A percentile compares a stretch with the other conserved stretches of the same genome.
These are phyloP conservation scores for Parastagonospora avenae DNA, from an alignment of 2,329 filamentous ascomycete genomes.

Conservation along the genomic window DNA sequence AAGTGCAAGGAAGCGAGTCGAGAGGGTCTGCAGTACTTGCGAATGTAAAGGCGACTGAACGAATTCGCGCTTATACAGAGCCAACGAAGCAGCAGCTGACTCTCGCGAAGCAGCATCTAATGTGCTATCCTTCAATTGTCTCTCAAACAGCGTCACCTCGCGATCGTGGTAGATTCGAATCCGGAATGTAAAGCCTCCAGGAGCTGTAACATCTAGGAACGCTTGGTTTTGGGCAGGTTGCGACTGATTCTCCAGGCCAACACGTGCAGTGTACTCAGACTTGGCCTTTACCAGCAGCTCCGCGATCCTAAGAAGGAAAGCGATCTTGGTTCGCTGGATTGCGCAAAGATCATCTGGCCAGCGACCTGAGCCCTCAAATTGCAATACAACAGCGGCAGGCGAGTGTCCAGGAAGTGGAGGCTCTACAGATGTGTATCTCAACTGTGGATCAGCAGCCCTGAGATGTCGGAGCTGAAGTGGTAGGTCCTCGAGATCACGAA, in stretches of 20 bases:
- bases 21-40: slow-evolving; percentile 79
- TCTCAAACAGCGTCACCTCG: slow-evolving; percentile 79
- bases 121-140: slow-evolving; percentile 75
- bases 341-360: slow-evolving; percentile 93
- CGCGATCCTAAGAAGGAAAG: slow-evolving; percentile 77
- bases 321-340: slow-evolving; percentile 92
- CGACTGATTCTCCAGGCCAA: slow-evolving; percentile 80
- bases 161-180: slow-evolving; percentile 88
- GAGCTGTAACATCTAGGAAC: slow-evolving; percentile 81
- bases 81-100: slow-evolving; percentile 71
- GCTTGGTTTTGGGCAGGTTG: slow-evolving; percentile 74
- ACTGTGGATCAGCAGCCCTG: slow-evolving; percentile 70
- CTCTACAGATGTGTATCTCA: slow-evolving; percentile 73
- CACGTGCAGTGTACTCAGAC: slow-evolving; percentile 65
- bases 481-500: slow-evolving; percentile 79
- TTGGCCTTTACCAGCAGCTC: slow-evolving; percentile 70
- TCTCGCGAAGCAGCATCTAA: slow-evolving; percentile 69
- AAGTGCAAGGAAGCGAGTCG: slow-evolving; percentile 78
- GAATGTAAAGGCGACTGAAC: slow-evolving; percentile 76
- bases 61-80: slow-evolving; percentile 72
- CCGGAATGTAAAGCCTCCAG: slow-evolving; percentile 75
- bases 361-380: slow-evolving; percentile 89
- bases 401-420: slow-evolving; percentile 54
- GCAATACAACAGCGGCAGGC: slow-evolving; percentile 79
- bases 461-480: slow-evolving; percentile 87